Evolutionary conservation across 208 protist genomes (phyloP), one percentile per base, ranked within the genome.

Genomic region (Polymyxa betae): DNA sequence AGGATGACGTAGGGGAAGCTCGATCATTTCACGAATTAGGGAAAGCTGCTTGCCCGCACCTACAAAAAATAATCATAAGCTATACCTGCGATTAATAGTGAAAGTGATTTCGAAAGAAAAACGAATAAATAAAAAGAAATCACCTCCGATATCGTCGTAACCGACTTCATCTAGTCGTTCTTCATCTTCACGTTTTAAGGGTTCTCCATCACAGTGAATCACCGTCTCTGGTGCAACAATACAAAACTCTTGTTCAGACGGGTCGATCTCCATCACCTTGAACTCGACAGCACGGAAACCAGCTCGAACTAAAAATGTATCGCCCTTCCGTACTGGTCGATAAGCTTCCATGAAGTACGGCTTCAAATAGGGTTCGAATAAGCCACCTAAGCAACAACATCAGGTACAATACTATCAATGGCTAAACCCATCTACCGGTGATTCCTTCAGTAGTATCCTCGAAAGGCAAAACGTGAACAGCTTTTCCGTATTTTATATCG

Each of bases 271-370:
- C 0, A 99, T 97, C n/a, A 99, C 97, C 95, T 99, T 99, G 95
- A 99, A 99, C 95, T 99, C 99, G 49, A 99, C 98, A 10, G 97
- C 95, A 45, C 98, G 95, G 97, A 99, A 99, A 49, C 96, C 97
- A 87, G 97, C 98, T 77, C 97, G 96, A 66, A 96, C 96, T 38
- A 98, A 94, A 94, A 99, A 99, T 66, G 96, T 95, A 94, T 99
- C 98, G 29, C 97, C 95, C 94, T 99, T 99, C 91, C 98, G 96
- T 32, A 99, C 97, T 29, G 99, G 99, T 54, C 98, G 97, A 94
- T 99, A 99, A 12, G 97, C 95, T 93, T 99, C 98, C 41, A 99
- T 92, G 94, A 99, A 99, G 95, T 99, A 99, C 29, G 98, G 98
- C 93, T 99, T 98, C 35, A 99, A 94, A 93, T 97, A 99, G 49